A percentile compares a stretch with the other conserved stretches of the same genome.
Conservation (phyloP, 2,329 filamentous ascomycete genomes). For the Fusarium continuum region DNA sequence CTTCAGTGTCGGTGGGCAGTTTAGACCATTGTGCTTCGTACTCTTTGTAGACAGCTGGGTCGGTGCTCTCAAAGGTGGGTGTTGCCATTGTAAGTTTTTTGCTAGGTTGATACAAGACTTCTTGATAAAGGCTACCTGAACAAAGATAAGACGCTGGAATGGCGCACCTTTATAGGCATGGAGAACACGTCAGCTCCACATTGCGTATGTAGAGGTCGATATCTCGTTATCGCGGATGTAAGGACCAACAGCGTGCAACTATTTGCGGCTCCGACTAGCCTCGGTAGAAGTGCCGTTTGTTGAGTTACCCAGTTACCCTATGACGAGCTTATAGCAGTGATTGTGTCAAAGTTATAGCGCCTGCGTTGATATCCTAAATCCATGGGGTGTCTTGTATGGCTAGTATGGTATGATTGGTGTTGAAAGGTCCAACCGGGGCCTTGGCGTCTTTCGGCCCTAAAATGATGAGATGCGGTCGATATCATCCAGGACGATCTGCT, state of each 20-base stretch:
- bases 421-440: background rate
- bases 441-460: background rate
- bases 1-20: conserved; percentile 44
- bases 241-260: background rate
- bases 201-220: background rate
- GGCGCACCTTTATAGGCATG: background rate
- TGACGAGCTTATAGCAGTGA: background rate
- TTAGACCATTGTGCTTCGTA: conserved; percentile 50
- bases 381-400: background rate
- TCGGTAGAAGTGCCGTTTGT: background rate
- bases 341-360: background rate
- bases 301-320: background rate
- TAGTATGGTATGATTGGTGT: background rate
- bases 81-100: background rate
- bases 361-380: background rate
- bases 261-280: background rate
- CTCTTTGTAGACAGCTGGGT: conserved; percentile 51
- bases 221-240: background rate
- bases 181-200: background rate
- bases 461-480: background rate
- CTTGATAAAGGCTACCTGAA: background rate
- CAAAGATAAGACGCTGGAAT: too few relatives aligned
- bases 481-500: background rate
- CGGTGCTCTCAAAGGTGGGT: conserved; percentile 38
- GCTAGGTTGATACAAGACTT: background rate